Evolutionary conservation across 2,329 filamentous ascomycete species (phyloP).

Genomic region (Fusarium napiforme): DNA sequence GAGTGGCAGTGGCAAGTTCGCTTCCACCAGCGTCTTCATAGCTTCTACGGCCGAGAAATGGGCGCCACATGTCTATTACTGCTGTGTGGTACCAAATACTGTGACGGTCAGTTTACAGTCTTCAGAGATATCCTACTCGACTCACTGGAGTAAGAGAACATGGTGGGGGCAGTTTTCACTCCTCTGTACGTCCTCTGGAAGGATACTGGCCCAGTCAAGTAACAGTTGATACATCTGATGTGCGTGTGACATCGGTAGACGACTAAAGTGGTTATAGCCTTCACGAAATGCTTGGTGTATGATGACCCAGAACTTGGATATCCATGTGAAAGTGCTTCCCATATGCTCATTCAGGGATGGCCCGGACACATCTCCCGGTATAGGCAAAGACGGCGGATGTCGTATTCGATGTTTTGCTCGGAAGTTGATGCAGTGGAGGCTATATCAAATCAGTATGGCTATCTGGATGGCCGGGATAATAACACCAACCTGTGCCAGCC

Average conservation of each 20-base stretch:
- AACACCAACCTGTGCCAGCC: constrained; percentile 14
- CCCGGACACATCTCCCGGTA: constrained; percentile 6
- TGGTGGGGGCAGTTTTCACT: background rate
- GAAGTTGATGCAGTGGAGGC: constrained; percentile 4
- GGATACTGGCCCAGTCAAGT: background rate
- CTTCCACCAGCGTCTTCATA: fast-evolving
- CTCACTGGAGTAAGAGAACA: constrained; percentile 17
- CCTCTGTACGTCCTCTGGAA: constrained; percentile 4
- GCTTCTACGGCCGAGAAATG: background rate
- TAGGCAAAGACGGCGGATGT: background rate
- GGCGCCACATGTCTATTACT: constrained; percentile 18
- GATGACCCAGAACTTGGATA: constrained; percentile 13
- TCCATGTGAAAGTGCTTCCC: constrained; percentile 15
- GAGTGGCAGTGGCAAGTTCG: background rate
- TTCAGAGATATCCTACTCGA: fast-evolving
- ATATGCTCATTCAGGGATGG: background rate
- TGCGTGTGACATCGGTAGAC: background rate
- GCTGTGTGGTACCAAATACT: constrained; percentile 18
- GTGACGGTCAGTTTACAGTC: fast-evolving
- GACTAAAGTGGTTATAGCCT: background rate
- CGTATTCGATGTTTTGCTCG: background rate
- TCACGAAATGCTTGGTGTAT: background rate
- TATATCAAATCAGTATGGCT: background rate
- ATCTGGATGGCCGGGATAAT: fast-evolving
- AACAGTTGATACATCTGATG: constrained; percentile 1